Conservation (phyloP, 2,329 filamentous ascomycete genomes). For the Neonectria neomacrospora region DNA sequence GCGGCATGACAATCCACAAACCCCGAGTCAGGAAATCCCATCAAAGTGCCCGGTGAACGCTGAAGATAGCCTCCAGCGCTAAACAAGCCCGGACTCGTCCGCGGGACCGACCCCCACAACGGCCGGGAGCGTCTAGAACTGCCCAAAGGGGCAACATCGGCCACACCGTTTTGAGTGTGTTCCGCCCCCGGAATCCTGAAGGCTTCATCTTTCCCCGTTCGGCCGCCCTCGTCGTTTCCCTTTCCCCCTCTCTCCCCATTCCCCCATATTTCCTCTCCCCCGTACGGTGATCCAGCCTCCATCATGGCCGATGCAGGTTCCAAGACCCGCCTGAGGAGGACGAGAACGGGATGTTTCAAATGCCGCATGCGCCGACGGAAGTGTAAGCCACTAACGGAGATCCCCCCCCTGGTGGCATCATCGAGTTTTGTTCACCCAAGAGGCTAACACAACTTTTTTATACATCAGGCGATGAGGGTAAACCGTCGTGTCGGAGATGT, state of each 20-base stretch:
- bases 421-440: neutral
- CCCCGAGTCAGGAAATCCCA: constrained; percentile 24
- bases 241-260: constrained; percentile 22
- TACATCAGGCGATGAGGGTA: constrained; percentile 59
- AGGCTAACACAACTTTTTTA: constrained; percentile 13
- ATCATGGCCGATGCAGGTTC: constrained; percentile 32
- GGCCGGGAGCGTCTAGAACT: constrained; percentile 23
- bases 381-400: constrained; percentile 49
- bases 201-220: constrained; percentile 41
- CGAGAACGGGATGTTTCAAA: constrained; percentile 59
- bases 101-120: neutral
- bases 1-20: constrained; percentile 11
- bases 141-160: constrained; percentile 32
- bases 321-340: constrained; percentile 45
- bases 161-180: neutral
- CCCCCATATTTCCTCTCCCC: constrained; percentile 14
- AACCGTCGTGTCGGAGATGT: constrained; percentile 61
- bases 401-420: neutral
- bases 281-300: constrained; percentile 12
- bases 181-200: constrained; percentile 18
- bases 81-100: constrained; percentile 29
- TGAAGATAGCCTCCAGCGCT: constrained; percentile 18
- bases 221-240: constrained; percentile 9
- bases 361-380: constrained; percentile 61
- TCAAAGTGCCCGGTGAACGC: neutral